Conservation (phyloP, 495 filamentous ascomycete species). For the Talaromyces adpressus region DNA sequence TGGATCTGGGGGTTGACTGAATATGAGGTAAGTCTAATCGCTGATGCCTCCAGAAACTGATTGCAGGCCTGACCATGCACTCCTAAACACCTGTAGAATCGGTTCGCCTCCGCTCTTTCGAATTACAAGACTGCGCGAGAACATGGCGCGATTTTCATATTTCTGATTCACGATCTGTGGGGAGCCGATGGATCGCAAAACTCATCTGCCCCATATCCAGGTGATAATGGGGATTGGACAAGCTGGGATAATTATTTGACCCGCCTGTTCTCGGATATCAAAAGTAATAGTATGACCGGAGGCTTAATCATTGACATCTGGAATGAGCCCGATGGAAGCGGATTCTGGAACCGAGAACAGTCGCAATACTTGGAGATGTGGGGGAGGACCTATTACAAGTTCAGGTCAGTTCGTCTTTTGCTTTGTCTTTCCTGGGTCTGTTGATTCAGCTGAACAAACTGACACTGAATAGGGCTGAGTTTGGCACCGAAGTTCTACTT, state of each 20-base stretch:
- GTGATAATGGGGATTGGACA: constrained; percentile 29
- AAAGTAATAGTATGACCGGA: constrained; percentile 16
- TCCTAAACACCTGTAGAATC: constrained; percentile 9
- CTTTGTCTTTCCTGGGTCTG: not conserved
- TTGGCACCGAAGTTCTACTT: constrained; percentile 11
- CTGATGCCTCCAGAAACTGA: not conserved
- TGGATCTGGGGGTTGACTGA: constrained; percentile 27
- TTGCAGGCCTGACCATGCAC: not conserved
- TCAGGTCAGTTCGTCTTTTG: constrained; percentile 8
- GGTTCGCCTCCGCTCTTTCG: constrained; percentile 22
- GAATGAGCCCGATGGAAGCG: constrained; percentile 28
- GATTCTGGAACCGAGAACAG: constrained; percentile 21
- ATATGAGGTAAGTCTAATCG: constrained; percentile 17
- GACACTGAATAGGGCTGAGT: not conserved
- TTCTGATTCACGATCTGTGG: constrained; percentile 30
- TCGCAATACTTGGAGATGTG: constrained; percentile 22
- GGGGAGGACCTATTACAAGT: constrained; percentile 18
- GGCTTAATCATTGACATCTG: constrained; percentile 24
- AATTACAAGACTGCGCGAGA: constrained; percentile 25
- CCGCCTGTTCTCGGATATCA: constrained; percentile 21
- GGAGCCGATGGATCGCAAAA: constrained; percentile 19
- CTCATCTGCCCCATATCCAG: constrained; percentile 16
- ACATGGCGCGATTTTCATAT: constrained; percentile 22
- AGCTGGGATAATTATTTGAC: constrained; percentile 22
- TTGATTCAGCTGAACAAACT: not conserved